Percentiles rank a stretch among this genome's conserved stretches.
These are phyloP conservation scores for Pleurotus citrinopileatus DNA, from an alignment of 768 basidiomycete species.

Conservation along the genomic window DNA sequence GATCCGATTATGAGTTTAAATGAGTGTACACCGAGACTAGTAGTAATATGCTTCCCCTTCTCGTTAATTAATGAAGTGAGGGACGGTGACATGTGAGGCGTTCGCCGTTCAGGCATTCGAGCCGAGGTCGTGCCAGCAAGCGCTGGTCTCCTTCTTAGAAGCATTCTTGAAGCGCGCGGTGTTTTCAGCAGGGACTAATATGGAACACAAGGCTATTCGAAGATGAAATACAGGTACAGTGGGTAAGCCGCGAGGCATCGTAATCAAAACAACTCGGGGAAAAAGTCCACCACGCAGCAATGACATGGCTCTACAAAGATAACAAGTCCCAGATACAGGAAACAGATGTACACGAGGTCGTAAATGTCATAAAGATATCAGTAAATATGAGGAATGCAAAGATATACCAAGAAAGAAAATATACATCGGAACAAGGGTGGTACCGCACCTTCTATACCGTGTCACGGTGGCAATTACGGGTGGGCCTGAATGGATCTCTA, in stretches of 20 bases:
- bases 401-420: background rate
- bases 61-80: too few relatives aligned
- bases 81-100: too few relatives aligned
- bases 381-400: background rate
- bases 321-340: background rate
- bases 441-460: background rate
- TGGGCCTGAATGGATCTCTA: background rate
- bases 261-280: background rate
- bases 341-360: background rate
- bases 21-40: too few relatives aligned
- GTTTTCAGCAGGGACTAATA: too few relatives aligned
- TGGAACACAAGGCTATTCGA: too few relatives aligned
- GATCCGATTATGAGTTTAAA: too few relatives aligned
- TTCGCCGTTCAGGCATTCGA: too few relatives aligned
- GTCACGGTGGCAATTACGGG: background rate
- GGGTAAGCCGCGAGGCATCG: background rate
- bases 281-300: background rate
- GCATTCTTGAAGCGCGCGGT: background rate
- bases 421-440: background rate
- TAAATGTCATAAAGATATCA: conserved; percentile 7
- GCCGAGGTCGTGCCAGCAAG: background rate
- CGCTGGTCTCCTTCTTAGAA: background rate
- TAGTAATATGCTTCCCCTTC: too few relatives aligned
- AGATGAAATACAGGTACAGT: background rate
- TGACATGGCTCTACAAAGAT: background rate